A percentile compares a stretch with the other conserved stretches of the same genome.
phyloP scores from a whole-genome alignment of 192 early-diverging fungal species.

The Podila minutissima region DNA sequence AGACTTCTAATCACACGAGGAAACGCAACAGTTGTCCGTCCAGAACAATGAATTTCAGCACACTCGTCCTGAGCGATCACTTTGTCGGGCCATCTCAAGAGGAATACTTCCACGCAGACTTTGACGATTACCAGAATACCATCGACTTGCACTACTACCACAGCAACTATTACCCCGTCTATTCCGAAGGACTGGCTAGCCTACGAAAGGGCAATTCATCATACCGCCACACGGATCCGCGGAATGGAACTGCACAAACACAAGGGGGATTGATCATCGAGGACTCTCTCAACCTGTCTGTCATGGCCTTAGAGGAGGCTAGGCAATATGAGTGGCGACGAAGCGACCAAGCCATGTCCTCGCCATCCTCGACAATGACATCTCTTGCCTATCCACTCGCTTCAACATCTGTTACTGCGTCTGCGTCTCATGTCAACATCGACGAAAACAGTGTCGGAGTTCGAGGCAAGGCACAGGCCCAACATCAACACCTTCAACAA shows the following conservation, averaged over 20 bases:
- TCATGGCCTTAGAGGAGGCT: too few species aligned
- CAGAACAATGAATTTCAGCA: too few species aligned
- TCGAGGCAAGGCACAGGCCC: background rate
- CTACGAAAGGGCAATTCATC: too few species aligned
- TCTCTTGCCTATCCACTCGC: background rate
- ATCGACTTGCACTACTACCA: too few species aligned
- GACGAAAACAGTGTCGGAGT: background rate
- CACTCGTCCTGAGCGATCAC: too few species aligned
- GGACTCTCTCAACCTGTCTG: background rate
- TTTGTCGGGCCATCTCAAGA: too few species aligned
- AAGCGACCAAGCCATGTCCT: background rate
- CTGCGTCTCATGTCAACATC: background rate
- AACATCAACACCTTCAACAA: slow-evolving; percentile 1
- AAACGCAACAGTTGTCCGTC: too few species aligned
- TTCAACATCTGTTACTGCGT: background rate
- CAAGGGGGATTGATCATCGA: background rate
- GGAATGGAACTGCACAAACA: background rate
- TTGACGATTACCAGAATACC: too few species aligned
- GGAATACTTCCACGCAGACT: too few species aligned
- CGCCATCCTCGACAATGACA: background rate
- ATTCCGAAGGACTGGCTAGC: too few species aligned
- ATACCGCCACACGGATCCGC: background rate
- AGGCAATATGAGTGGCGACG: background rate
- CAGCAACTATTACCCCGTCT: too few species aligned
- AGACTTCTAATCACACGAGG: too few species aligned